A percentile compares a stretch with the other conserved stretches of the same genome.
Evolutionary conservation across 2,329 filamentous ascomycete genomes (phyloP).

Genomic region (Fusarium marasasianum): DNA sequence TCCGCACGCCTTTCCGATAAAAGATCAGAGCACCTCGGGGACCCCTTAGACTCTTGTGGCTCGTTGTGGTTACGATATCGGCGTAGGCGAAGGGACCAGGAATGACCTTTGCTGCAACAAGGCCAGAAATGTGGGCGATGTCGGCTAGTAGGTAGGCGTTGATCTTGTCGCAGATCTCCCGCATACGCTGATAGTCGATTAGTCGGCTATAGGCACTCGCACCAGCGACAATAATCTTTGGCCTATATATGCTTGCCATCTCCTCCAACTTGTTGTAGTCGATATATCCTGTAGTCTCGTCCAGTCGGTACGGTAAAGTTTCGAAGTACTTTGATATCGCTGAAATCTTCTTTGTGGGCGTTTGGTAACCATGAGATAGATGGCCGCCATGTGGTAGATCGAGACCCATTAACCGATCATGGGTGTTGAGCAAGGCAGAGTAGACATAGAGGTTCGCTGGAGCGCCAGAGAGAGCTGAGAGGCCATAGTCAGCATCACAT

Average conservation of each 20-base stretch:
- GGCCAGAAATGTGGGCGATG: constrained; percentile 96
- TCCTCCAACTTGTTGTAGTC: constrained; percentile 94
- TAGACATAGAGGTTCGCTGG: constrained; percentile 91
- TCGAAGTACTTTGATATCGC: constrained; percentile 99
- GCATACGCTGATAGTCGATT: constrained; percentile 94
- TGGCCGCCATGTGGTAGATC: constrained; percentile 97
- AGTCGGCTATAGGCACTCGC: constrained; percentile 95
- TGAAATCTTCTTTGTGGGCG: constrained; percentile 93
- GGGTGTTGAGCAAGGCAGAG: constrained; percentile 89
- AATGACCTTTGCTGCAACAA: constrained; percentile 91
- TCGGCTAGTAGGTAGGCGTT: constrained; percentile 94
- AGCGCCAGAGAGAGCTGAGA: constrained; percentile 77
- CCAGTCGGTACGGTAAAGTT: constrained; percentile 91
- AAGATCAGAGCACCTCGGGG: constrained; percentile 98
- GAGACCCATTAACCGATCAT: constrained; percentile 96
- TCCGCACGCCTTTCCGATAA: constrained; percentile 91
- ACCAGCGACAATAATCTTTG: constrained; percentile 94
- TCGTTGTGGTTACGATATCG: constrained; percentile 97
- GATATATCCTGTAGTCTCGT: constrained; percentile 90
- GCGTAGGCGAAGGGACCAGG: constrained; percentile 89
- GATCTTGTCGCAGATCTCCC: constrained; percentile 87
- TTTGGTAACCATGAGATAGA: constrained; percentile 97
- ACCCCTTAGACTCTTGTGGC: constrained; percentile 95
- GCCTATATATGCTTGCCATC: constrained; percentile 86
- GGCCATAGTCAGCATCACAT: constrained; percentile 13